Conservation (phyloP, 352 stramenopile species). For the Albugo candida region DNA sequence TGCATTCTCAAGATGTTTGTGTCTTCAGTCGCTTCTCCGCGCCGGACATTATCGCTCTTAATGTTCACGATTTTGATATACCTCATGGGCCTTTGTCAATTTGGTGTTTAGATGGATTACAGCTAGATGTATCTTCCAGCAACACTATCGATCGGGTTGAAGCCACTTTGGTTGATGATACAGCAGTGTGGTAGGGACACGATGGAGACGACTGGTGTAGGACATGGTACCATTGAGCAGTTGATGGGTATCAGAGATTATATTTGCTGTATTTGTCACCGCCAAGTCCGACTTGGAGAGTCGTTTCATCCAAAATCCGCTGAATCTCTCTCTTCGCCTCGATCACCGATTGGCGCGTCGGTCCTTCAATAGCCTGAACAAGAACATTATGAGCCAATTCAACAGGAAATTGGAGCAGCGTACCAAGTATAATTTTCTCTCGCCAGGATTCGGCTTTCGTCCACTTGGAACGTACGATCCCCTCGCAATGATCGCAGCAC, state of each 20-base stretch:
- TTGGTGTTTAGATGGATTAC: constrained; percentile 55
- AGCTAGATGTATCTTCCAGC: constrained; percentile 7
- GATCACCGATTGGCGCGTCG: constrained; percentile 44
- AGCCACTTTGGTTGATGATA: too few relatives aligned
- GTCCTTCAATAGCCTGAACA: constrained; percentile 56
- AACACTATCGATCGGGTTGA: background rate
- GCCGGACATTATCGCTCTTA: constrained; percentile 30
- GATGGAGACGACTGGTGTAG: too few relatives aligned
- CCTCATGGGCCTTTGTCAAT: constrained; percentile 18
- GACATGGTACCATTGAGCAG: background rate
- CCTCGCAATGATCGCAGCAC: constrained; percentile 70
- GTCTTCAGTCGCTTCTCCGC: constrained; percentile 63
- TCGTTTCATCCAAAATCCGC: constrained; percentile 78
- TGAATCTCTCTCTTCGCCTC: constrained; percentile 66
- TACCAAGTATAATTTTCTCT: constrained; percentile 81
- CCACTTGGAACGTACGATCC: constrained; percentile 77
- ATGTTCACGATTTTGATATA: constrained; percentile 33
- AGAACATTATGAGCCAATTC: background rate
- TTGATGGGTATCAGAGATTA: constrained; percentile 32
- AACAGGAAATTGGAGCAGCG: constrained; percentile 5
- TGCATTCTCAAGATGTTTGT: constrained; percentile 64
- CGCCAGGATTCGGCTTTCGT: constrained; percentile 60
- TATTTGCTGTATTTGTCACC: constrained; percentile 80
- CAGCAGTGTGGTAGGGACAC: too few relatives aligned
- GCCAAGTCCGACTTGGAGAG: constrained; percentile 66